Conservation (phyloP, 208 protist species). For the Trypanosoma cruzi region DNA sequence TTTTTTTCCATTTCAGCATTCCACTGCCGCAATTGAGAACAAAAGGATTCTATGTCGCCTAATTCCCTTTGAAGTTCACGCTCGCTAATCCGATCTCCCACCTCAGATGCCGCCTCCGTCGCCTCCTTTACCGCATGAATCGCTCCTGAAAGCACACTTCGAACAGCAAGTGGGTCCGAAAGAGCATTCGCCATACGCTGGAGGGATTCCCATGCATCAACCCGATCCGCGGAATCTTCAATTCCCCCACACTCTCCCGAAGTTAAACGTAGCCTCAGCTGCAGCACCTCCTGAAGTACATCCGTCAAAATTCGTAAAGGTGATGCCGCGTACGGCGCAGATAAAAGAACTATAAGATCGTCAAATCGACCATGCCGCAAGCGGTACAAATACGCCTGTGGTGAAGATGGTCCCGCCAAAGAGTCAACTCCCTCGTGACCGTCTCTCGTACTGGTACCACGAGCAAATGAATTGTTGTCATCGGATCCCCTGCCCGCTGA, state of each 20-base stretch:
- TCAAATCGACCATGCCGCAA: constrained; percentile 49
- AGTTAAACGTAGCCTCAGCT: constrained; percentile 1
- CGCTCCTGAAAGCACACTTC: constrained; percentile 19
- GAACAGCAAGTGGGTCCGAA: constrained; percentile 30
- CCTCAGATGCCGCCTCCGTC: constrained; percentile 15
- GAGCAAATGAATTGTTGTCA: not conserved
- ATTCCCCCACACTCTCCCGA: not conserved
- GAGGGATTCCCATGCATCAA: constrained; percentile 10
- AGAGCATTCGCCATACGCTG: constrained; percentile 26
- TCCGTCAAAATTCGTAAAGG: constrained; percentile 66
- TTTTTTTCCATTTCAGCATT: not conserved
- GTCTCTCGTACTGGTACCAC: not conserved
- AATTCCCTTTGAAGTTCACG: constrained; percentile 30
- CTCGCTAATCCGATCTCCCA: constrained; percentile 39
- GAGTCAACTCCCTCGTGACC: not conserved
- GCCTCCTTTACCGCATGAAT: constrained; percentile 18
- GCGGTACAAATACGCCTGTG: constrained; percentile 58
- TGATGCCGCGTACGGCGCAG: constrained; percentile 59
- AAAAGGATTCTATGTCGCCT: constrained; percentile 35
- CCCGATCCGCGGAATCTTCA: not conserved
- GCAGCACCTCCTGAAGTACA: constrained; percentile 37
- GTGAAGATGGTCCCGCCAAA: constrained; percentile 26
- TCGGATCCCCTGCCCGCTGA: too few relatives aligned
- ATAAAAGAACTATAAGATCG: constrained; percentile 46
- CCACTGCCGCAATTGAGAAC: constrained; percentile 29